Percentiles rank a stretch among this genome's conserved stretches.
These are phyloP conservation scores for Talaromyces sp. DNA, from an alignment of 2,329 filamentous ascomycete species.

Conservation along the genomic window DNA sequence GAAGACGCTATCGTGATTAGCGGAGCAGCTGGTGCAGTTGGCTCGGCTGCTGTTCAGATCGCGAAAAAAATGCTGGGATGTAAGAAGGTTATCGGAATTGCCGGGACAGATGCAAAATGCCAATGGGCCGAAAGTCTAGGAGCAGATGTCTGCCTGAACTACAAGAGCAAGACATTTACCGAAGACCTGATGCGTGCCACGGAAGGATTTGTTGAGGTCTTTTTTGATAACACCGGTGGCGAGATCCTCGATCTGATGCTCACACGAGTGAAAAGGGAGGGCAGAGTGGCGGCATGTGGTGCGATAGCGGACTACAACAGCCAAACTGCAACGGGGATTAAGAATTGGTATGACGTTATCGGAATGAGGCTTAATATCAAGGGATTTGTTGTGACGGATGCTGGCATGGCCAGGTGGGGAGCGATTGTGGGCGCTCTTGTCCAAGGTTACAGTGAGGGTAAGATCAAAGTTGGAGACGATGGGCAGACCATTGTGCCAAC, in stretches of 20 bases:
- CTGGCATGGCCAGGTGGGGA: neutral
- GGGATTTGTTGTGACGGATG: neutral
- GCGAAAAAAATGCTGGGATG: constrained; percentile 40
- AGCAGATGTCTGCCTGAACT: constrained; percentile 51
- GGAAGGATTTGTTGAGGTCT: constrained; percentile 46
- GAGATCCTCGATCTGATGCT: constrained; percentile 1
- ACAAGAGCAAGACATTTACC: constrained; percentile 44
- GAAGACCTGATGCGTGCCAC: constrained; percentile 43
- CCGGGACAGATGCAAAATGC: constrained; percentile 49
- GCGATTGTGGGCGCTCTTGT: neutral
- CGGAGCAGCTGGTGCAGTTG: constrained; percentile 45
- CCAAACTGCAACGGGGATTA: neutral
- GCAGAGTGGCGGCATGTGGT: constrained; percentile 1
- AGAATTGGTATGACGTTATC: constrained; percentile 5
- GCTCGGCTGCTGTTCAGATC: constrained; percentile 48
- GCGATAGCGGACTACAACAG: neutral
- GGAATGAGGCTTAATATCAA: neutral
- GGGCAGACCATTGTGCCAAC: neutral
- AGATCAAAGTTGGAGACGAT: neutral
- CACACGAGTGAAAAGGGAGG: neutral
- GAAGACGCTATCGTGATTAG: constrained; percentile 42
- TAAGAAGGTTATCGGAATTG: constrained; percentile 45
- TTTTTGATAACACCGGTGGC: constrained; percentile 29
- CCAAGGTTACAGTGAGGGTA: neutral
- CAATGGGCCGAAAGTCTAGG: constrained; percentile 48